Base-by-base conservation (phyloP, 2,329 filamentous ascomycete species). In the Talaromyces amestolkiae region DNA sequence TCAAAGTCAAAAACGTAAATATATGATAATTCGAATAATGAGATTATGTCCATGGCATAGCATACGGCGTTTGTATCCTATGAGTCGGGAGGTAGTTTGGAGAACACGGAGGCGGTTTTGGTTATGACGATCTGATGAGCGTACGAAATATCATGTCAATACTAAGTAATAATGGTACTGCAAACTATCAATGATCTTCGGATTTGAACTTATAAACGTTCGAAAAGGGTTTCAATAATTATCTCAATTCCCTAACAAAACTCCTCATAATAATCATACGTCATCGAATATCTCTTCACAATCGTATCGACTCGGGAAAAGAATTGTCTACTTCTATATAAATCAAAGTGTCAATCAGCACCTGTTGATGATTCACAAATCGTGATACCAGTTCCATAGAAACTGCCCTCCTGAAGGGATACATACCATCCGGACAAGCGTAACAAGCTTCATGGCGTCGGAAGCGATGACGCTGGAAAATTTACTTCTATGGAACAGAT, bases 371-470 rank as follows among this genome's bases (percentile, higher is more conserved):
- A 54, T 54, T 61, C 64, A 58, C 56, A 37, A 43, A 53, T 24
- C 9, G 27, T 19, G 54, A 62, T 35, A 66, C 33, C 45, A 64
- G 54, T 39, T 67, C 58, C 54, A 63, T 53, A 10, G 27, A 33
- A 53, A 53, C 31, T 1, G 19, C 53, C 19, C n/a, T 19, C 10
- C 17, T 19, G 9, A 19, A 39, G 35, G 15, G 37, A 45, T 59
- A 59, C 76, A 69, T 78, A 78, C 76, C 72, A 69, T 49, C 47
- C 47, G 47, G 10, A 4, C 13, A 15, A 24, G 24, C 8, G 13
- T 13, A 17, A 47, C 2, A 15, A 11, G 35, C 6, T 3, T 31
- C 11, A 6, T 9, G 2, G 22, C 19, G 45, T 17, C 41, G n/a
- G 47, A 31, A 33, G 24, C 17, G 8, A 31, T 19, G 9, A 53